Evolutionary conservation across 768 basidiomycete species (phyloP).

Genomic region (Steccherinum ochraceum): DNA sequence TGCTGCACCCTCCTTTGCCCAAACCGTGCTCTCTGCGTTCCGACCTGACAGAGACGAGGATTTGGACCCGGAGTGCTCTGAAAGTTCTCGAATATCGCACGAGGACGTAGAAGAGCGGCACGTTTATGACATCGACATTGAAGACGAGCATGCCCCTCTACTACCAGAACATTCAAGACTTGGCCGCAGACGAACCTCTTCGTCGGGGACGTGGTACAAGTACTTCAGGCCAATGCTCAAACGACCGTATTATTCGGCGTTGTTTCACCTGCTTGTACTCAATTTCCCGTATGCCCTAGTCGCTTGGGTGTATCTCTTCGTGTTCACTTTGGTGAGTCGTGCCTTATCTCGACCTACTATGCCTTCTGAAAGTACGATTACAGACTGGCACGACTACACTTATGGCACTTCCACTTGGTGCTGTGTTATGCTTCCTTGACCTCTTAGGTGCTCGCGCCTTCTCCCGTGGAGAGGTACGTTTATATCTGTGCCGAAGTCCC

Average conservation of each 20-base stretch:
- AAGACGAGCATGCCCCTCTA: not conserved
- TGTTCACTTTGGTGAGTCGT: constrained; percentile 67
- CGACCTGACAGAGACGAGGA: constrained; percentile 41
- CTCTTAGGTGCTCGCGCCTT: constrained; percentile 68
- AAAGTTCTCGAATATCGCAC: constrained; percentile 9
- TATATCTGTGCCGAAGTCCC: not conserved
- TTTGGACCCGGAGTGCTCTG: constrained; percentile 29
- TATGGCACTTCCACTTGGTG: constrained; percentile 73
- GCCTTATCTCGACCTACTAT: not conserved
- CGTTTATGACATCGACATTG: constrained; percentile 12
- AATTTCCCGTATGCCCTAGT: constrained; percentile 75
- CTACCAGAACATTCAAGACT: not conserved
- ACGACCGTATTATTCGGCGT: constrained; percentile 53
- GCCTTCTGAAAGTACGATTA: not conserved
- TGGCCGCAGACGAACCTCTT: not conserved
- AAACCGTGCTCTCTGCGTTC: constrained; percentile 67
- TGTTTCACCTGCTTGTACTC: constrained; percentile 64
- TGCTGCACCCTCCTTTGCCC: constrained; percentile 57
- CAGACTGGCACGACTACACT: constrained; percentile 76
- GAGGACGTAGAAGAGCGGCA: constrained; percentile 12
- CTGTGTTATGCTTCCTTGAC: constrained; percentile 71
- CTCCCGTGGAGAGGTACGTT: constrained; percentile 59
- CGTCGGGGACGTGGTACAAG: constrained; percentile 29
- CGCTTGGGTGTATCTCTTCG: constrained; percentile 78
- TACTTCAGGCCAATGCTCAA: constrained; percentile 62